Percentiles rank a stretch among this genome's conserved stretches.
These are phyloP conservation scores for Persicaria maculosa DNA, from an alignment of 148 eudicot species.

Conservation along the genomic window DNA sequence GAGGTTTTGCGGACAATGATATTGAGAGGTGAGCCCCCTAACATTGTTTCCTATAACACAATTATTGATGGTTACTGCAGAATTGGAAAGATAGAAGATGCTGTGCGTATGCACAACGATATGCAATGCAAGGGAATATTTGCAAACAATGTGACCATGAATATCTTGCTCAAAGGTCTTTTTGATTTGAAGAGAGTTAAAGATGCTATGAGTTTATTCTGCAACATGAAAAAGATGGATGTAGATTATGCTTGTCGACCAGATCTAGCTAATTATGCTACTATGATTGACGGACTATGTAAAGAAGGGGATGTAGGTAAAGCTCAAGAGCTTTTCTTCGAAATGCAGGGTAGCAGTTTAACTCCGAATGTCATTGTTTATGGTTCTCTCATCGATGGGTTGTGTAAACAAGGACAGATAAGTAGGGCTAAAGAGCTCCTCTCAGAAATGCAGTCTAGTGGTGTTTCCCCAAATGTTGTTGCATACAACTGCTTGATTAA, in stretches of 20 bases:
- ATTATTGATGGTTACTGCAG: too few species aligned
- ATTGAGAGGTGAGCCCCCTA: neutral
- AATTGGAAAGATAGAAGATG: too few species aligned
- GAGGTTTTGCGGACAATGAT: too few species aligned
- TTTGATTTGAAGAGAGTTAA: neutral
- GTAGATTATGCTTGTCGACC: too few species aligned
- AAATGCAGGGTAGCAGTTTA: neutral
- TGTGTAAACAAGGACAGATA: slow-evolving; percentile 18
- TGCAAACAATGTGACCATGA: slow-evolving; percentile 9
- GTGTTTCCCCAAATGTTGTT: slow-evolving; percentile 17
- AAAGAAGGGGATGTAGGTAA: too few species aligned
- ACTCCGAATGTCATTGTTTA: neutral
- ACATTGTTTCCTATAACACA: slow-evolving; percentile 15
- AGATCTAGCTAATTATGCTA: too few species aligned
- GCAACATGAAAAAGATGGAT: neutral
- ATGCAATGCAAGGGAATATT: slow-evolving; percentile 5
- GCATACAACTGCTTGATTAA: slow-evolving; percentile 19
- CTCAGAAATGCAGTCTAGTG: slow-evolving; percentile 19
- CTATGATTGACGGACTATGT: too few species aligned
- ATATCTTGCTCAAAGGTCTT: slow-evolving; percentile 10
- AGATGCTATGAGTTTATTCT: slow-evolving; percentile 15
- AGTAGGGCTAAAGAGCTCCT: slow-evolving; percentile 16
- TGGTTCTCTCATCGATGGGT: slow-evolving; percentile 21
- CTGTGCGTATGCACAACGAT: too few species aligned
- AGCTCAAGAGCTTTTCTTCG: too few species aligned